Conservation (phyloP, 129 eudicot species). For the Erigeron canadensis region DNA sequence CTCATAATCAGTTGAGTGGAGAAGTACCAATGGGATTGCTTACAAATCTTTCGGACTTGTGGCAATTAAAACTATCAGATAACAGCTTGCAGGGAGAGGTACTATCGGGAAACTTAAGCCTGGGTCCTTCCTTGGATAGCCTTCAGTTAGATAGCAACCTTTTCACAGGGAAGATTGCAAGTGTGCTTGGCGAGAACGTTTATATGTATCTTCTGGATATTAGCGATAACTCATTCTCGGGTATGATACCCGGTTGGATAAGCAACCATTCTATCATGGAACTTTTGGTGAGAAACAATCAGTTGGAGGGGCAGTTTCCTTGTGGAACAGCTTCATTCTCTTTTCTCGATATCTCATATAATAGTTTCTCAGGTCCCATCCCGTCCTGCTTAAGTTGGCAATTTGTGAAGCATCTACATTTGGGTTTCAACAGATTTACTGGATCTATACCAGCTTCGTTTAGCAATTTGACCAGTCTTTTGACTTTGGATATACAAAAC, state of each 20-base stretch:
- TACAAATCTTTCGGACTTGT: neutral
- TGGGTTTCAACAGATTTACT: constrained; percentile 24
- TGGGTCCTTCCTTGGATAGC: fast-evolving
- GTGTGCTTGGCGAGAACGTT: neutral
- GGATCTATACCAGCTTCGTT: constrained; percentile 23
- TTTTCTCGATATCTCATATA: constrained; percentile 27
- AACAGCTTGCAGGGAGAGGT: constrained; percentile 34
- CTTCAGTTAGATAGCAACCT: constrained; percentile 20
- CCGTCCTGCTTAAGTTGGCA: constrained; percentile 23
- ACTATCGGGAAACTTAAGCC: constrained; percentile 17
- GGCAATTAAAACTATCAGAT: constrained; percentile 8
- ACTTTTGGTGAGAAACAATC: constrained; percentile 16
- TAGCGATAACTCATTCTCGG: constrained; percentile 26
- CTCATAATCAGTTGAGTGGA: constrained; percentile 26
- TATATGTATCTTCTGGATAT: neutral
- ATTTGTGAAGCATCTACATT: constrained; percentile 15
- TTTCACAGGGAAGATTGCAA: constrained; percentile 25
- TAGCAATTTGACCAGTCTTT: neutral
- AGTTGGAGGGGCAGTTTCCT: constrained; percentile 22
- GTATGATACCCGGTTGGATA: constrained; percentile 23
- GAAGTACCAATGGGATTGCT: constrained; percentile 30
- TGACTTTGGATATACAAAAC: constrained; percentile 12
- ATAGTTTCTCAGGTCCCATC: constrained; percentile 20
- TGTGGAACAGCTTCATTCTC: constrained; percentile 1
- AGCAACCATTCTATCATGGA: neutral